Base-by-base conservation (phyloP, 2,329 filamentous ascomycete species). In the Trichocomaceae sp. region DNA sequence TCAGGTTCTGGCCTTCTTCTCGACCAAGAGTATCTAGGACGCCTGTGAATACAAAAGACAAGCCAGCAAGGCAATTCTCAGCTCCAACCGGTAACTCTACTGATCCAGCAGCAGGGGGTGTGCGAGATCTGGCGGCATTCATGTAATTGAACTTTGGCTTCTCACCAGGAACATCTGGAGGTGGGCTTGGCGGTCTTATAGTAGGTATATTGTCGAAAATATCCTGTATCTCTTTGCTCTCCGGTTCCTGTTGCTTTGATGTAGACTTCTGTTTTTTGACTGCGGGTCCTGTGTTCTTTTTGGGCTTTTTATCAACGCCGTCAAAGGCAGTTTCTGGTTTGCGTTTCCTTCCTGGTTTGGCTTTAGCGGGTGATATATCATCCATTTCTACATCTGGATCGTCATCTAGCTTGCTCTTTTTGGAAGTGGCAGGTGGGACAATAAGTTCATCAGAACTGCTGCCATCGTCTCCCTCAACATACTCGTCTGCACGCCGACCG, bases 1-100 rank as follows among this genome's bases (percentile, higher is more conserved):
- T 89, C 17, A 99, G 77, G 44, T 82, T 84, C 61, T 91, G 86
- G 1, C 83, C 92, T 63, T 96, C 90, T 5, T 95, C 90, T 58
- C 93, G 84, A 45, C 87, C 85, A 55, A 97, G 81, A 0, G 82
- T 85, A 58, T 88, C 82, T 39, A 97, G 77, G 22, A 96, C 79
- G 22, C 93, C 93, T 0, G 95, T 99, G 64, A 99, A 99, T 26
- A 99, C 93, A 66, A 99, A 99, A 0, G 84, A 87, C 54, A 97
- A 78, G 0, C 95, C 93, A 53, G 85, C 85, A 54, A 99, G 80
- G 67, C 93, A 99, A 63, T 96, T 95, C 10, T 93, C 88, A 51
- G 85, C 84, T 7, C 93, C 93, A 19, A 83, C 80, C 0, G 93
- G 93, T 49, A 96, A 75, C 15, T 95, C 89, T 29, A 78, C 83